Conservation (phyloP, 805 yeast species). For the Naumovozyma castellii region DNA sequence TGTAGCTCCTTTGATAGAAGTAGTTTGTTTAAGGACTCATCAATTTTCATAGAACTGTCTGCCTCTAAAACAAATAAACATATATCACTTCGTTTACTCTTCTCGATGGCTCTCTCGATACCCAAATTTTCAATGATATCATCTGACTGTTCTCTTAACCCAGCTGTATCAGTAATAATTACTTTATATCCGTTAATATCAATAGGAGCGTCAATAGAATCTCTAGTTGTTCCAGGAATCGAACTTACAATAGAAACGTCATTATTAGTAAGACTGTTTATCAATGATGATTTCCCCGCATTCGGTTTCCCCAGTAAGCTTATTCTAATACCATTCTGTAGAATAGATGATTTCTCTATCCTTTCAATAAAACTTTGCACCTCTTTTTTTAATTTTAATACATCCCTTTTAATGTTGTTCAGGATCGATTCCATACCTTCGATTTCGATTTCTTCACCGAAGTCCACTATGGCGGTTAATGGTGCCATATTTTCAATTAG, state of each 20-base stretch:
- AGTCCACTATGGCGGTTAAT: constrained; percentile 83
- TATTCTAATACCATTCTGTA: constrained; percentile 63
- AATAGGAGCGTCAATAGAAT: constrained; percentile 68
- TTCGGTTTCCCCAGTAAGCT: constrained; percentile 86
- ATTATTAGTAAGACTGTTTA: constrained; percentile 65
- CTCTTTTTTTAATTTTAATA: constrained; percentile 36
- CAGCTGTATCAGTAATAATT: constrained; percentile 87
- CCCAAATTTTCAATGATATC: constrained; percentile 74
- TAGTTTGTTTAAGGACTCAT: constrained; percentile 29
- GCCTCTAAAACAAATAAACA: constrained; percentile 35
- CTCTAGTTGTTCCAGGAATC: constrained; percentile 91
- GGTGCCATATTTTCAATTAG: constrained; percentile 62
- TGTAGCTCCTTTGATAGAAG: constrained; percentile 8
- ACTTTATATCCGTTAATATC: constrained; percentile 81
- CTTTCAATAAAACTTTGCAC: constrained; percentile 35
- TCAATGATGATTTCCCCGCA: constrained; percentile 86
- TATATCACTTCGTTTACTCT: constrained; percentile 56
- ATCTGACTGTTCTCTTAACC: constrained; percentile 46
- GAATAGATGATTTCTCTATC: constrained; percentile 49
- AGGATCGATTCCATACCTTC: constrained; percentile 53
- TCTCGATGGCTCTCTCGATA: constrained; percentile 60
- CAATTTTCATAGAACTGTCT: constrained; percentile 11
- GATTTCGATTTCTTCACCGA: constrained; percentile 86
- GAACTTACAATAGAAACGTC: constrained; percentile 88
- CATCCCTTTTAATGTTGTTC: constrained; percentile 37